Conservation (phyloP, 1,284 basidiomycete species). For the Fomitopsis betulina region DNA sequence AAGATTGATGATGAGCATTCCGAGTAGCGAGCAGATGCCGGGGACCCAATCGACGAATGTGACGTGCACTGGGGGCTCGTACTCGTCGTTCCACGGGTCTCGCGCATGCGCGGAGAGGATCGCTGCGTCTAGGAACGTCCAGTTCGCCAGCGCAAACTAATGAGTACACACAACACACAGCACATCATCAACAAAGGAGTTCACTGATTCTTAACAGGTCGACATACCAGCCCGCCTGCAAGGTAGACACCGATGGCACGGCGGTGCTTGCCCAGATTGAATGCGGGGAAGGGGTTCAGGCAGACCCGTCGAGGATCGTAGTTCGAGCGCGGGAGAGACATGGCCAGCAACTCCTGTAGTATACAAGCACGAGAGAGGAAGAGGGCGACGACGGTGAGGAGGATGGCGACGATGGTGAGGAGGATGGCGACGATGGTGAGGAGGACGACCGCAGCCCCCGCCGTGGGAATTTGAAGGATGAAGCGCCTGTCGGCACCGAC, state of each 20-base stretch:
- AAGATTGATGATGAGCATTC: conserved; percentile 90
- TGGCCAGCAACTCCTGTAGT: conserved; percentile 21
- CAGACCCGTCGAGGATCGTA: conserved; percentile 90
- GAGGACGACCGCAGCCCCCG: not conserved
- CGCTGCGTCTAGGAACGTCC: conserved; percentile 94
- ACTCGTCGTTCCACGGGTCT: conserved; percentile 63
- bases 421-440: not conserved
- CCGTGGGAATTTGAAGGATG: not conserved
- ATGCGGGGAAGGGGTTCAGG: conserved; percentile 65
- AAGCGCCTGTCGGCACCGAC: no score
- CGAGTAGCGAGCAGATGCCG: conserved; percentile 89
- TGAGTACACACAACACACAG: no score
- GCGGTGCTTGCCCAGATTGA: conserved; percentile 63
- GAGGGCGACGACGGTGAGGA: not conserved
- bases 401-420: not conserved
- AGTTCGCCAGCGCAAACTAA: conserved; percentile 90
- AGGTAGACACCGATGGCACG: conserved; percentile 87
- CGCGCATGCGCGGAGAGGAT: conserved; percentile 82
- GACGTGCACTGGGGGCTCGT: conserved; percentile 81
- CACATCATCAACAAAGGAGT: not conserved
- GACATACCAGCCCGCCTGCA: conserved; percentile 83
- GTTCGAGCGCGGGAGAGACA: conserved; percentile 69
- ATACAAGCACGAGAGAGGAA: not conserved
- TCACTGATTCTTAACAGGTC: not conserved
- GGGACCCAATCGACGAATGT: conserved; percentile 94